Evolutionary conservation across 2,329 filamentous ascomycete species (phyloP), one percentile per base, ranked within the genome.

Genomic region (Fonsecaea nubica): DNA sequence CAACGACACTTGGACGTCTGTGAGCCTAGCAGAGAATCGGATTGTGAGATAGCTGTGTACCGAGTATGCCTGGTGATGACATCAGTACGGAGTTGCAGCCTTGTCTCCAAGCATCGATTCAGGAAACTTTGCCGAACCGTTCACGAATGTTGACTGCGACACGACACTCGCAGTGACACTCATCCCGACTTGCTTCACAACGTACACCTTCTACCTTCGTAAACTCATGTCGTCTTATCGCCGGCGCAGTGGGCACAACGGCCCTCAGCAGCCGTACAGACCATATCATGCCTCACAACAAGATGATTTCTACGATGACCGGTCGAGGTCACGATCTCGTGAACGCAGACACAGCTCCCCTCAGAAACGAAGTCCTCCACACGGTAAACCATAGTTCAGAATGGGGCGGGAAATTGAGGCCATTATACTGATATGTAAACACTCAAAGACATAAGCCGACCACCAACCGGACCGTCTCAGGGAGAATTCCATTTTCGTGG

Each of bases 261-360:
- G 36, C 57, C 64, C 64, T 25, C 61, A 57, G 45, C 63, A 62
- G 33, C 58, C 63, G 18, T 72, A 74, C 48, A 54, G 68, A 55
- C 65, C 58, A 53, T 54, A 59, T 32, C 64, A 52, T 53, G 32
- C 62, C 21, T 58, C 78, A 57, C 77, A 81, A 63, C 74, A 76
- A 61, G 79, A 81, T 58, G 79, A 78, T 57, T 81, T 82, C 77
- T 83, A 83, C 70, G 80, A 83, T 70, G 82, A 83, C 62, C 58
- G 68, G 3, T 76, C 78, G 42, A 75, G 72, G 63, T 78, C 79
- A 40, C 75, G 75, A 72, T 81, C 80, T 64, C 77, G 76, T 64
- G 75, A 77, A 66, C 76, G 71, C 40, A 73, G 69, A 74, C 72
- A 76, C 66, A 72, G 72, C 63, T 74, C 77, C 64, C 80, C 79